Conservation (phyloP, 768 basidiomycete genomes). For the Tricholoma terreum region DNA sequence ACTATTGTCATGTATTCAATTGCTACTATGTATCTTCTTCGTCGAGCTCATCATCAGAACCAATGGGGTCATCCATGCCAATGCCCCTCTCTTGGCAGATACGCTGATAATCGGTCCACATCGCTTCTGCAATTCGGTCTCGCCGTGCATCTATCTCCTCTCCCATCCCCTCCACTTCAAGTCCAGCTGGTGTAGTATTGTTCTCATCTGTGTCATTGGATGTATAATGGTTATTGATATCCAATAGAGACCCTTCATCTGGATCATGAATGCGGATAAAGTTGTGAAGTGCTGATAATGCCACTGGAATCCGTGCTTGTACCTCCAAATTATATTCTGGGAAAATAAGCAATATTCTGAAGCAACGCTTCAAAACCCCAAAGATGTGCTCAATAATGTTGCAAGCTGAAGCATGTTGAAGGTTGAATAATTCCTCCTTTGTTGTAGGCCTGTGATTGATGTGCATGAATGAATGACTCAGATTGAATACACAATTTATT, state of each 20-base stretch:
- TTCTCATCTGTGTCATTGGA: too few species aligned
- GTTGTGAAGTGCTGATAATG: background rate
- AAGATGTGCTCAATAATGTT: background rate
- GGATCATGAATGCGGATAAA: background rate
- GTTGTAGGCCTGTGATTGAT: background rate
- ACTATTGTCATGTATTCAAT: too few species aligned
- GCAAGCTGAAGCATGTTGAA: background rate
- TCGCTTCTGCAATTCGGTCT: background rate
- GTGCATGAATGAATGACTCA: too few species aligned
- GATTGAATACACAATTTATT: too few species aligned
- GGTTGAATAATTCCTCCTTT: background rate
- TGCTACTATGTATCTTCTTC: background rate
- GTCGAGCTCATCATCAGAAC: background rate
- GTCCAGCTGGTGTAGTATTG: too few species aligned
- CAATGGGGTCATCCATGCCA: background rate
- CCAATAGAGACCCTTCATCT: background rate
- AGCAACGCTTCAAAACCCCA: background rate
- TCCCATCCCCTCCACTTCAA: background rate
- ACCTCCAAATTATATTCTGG: background rate
- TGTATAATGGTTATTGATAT: too few species aligned
- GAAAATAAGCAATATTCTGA: background rate
- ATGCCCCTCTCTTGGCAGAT: too few species aligned
- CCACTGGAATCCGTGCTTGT: background rate
- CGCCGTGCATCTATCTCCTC: background rate
- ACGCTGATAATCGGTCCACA: too few species aligned